Evolutionary conservation across 768 basidiomycete species (phyloP).

Genomic region (Russula emetica): DNA sequence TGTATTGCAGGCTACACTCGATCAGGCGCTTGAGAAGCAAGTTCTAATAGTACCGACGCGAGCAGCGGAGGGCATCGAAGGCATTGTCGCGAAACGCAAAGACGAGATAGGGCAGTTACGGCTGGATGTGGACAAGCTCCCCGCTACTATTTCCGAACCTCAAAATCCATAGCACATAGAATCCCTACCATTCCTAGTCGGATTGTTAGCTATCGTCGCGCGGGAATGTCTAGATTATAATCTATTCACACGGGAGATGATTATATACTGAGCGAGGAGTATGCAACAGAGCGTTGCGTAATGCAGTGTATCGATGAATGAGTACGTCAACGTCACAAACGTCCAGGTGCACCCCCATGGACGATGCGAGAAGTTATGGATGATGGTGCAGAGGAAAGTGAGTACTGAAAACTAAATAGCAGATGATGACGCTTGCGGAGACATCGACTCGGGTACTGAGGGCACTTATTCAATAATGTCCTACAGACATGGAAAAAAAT

Average conservation of each 20-base stretch:
- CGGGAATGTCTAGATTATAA: constrained; percentile 13
- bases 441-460: constrained; percentile 26
- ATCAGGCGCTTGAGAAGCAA: constrained; percentile 23
- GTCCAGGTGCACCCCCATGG: neutral
- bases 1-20: constrained; percentile 17
- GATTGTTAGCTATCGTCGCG: neutral
- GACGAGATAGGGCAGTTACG: constrained; percentile 18
- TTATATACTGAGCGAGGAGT: constrained; percentile 24
- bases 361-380: neutral
- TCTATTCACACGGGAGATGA: constrained; percentile 22
- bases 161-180: constrained; percentile 4
- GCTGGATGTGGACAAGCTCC: constrained; percentile 15
- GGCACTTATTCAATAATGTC: neutral
- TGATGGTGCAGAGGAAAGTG: neutral
- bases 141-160: neutral
- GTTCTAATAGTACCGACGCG: constrained; percentile 26
- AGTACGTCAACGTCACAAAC: constrained; percentile 1
- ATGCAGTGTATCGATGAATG: neutral
- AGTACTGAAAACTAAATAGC: constrained; percentile 13
- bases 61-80: constrained; percentile 28
- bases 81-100: constrained; percentile 18
- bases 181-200: neutral
- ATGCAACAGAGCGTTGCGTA: neutral
- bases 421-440: constrained; percentile 21
- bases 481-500: neutral